Evolutionary conservation across 257 asterid species (phyloP).

Genomic region (Euphrasia confusa): DNA sequence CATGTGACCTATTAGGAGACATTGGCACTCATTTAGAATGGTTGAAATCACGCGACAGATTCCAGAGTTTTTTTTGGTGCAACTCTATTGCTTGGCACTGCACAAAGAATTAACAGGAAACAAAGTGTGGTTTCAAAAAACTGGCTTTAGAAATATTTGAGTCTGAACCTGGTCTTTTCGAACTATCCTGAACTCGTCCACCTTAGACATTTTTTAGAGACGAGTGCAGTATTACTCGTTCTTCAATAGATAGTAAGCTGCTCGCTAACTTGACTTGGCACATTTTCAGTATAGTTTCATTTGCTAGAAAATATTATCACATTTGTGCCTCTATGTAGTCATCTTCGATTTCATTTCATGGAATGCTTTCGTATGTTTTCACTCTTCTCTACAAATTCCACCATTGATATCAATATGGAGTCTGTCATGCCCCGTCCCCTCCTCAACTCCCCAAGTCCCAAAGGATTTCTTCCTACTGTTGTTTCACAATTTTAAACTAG

Average conservation of each 20-base stretch:
- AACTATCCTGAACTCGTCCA: conserved; percentile 1
- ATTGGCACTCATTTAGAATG: conserved; percentile 7
- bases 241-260: conserved; percentile 3
- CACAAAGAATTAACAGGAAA: conserved; percentile 18
- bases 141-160: neutral
- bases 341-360: neutral
- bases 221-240: neutral
- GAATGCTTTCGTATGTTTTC: neutral
- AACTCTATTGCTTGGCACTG: neutral
- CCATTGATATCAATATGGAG: conserved; percentile 11
- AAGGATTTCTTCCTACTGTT: conserved; percentile 8
- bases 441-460: neutral
- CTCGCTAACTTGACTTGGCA: neutral
- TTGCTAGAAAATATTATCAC: conserved; percentile 6
- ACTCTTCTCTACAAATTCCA: neutral
- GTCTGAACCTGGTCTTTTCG: neutral
- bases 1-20: neutral
- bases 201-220: conserved; percentile 4
- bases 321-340: neutral
- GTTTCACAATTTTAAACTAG: neutral
- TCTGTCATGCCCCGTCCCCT: neutral
- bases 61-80: neutral
- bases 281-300: neutral
- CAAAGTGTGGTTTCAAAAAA: conserved; percentile 15
- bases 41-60: conserved; percentile 1